A percentile compares a stretch with the other conserved stretches of the same genome.
phyloP scores from a whole-genome alignment of 2,329 filamentous ascomycete species.

The Fusarium euwallaceae region DNA sequence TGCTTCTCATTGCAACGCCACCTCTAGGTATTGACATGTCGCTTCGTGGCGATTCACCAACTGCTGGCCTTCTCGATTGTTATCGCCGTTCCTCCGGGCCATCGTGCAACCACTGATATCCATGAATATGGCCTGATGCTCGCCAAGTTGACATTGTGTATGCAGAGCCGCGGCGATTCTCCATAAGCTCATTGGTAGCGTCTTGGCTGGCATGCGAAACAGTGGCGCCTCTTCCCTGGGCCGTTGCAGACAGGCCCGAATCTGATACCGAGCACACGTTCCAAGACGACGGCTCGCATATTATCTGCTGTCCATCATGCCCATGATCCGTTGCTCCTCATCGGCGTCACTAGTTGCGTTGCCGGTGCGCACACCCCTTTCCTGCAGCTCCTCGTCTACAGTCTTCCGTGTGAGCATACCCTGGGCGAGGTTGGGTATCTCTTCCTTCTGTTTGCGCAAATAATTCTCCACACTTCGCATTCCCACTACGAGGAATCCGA shows the following conservation, averaged over 20 bases:
- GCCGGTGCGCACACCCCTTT: conserved; percentile 57
- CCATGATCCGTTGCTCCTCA: conserved; percentile 61
- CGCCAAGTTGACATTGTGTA: conserved; percentile 8
- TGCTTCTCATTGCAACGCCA: conserved; percentile 12
- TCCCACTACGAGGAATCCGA: conserved; percentile 91
- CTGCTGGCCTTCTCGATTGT: conserved; percentile 6
- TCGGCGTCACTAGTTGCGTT: conserved; percentile 47
- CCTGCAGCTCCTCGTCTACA: conserved; percentile 72
- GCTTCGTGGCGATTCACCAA: conserved; percentile 13
- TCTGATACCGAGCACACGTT: conserved; percentile 15
- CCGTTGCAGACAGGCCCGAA: conserved; percentile 20
- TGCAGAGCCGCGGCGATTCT: conserved; percentile 12
- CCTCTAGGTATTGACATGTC: conserved; percentile 1
- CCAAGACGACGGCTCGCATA: conserved; percentile 3
- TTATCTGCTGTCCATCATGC: conserved; percentile 52
- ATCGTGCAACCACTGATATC: conserved; percentile 8
- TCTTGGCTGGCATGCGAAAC: conserved; percentile 31
- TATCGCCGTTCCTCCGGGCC: conserved; percentile 13
- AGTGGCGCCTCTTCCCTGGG: conserved; percentile 8
- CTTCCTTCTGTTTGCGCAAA: conserved; percentile 69
- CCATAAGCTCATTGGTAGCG: conserved; percentile 28
- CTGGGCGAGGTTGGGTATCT: conserved; percentile 61
- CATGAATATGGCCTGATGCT: conserved; percentile 41
- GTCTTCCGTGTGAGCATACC: conserved; percentile 70
- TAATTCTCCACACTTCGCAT: conserved; percentile 84